Base-by-base conservation (phyloP, 2,329 filamentous ascomycete genomes). In the Trichoderma arundinaceum region DNA sequence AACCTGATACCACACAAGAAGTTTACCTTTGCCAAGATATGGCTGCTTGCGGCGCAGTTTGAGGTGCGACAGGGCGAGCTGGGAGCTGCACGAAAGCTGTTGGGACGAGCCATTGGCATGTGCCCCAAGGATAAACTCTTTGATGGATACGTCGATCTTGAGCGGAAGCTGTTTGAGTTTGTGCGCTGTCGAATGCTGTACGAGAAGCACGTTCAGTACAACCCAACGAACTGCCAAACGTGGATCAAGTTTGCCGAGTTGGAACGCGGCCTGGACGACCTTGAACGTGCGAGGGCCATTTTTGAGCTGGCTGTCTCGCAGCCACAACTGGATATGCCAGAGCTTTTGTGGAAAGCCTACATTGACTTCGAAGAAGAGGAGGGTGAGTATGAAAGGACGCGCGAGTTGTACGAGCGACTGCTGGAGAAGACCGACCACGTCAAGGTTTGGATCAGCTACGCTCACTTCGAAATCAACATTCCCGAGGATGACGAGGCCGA, bases 331-430 rank as follows among this genome's bases (percentile, higher is more conserved):
- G 95, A 99, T 77, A 99, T 99, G 95, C 95, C 95, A 0, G 95
- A 99, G 80, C 83, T 98, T 59, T 83, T 98, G 1, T 99, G 95
- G 95, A 98, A 98, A 80, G 89, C 93, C 1, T 99, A 97, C 77
- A 98, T 99, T 72, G 95, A 99, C 77, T 98, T 98, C 74, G 95
- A 99, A 79, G 94, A 98, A 75, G 92, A 96, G 72, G 92, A 97
- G 77, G 92, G 89, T 73, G 92, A 97, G 77, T 97, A 94, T 77
- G 92, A 93, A 61, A 84, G 89, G 56, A 92, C 93, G 4, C 86
- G 95, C 56, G 81, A 82, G 3, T 82, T 99, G 51, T 99, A 98
- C 79, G 94, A 98, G 81, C 88, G 94, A 7, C 84, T 99, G 12
- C 85, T 99, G 49, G 84, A 92, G 73, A 97, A 96, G 87, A 97